Evolutionary conservation across 345 rosid genomes (phyloP), one percentile per base, ranked within the genome.

Genomic region (Salix exigua): DNA sequence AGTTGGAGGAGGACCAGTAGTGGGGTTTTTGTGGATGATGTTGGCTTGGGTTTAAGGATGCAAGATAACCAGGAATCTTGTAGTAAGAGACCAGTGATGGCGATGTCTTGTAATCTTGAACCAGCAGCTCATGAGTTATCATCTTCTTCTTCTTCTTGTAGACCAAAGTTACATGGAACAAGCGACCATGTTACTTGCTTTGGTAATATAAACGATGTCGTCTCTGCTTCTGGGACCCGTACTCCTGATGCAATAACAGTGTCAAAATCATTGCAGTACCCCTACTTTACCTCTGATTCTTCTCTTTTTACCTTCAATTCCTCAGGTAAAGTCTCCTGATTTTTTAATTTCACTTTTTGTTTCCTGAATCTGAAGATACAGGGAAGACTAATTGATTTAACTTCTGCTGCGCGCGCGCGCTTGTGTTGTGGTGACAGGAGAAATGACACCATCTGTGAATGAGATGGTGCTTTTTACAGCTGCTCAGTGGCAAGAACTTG

Each of bases 401-500:
- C 46, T n/a, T 64, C 42, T 19, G 73, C 35, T 83, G 30, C 62
- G 42, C 78, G 61, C 65, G 1, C 0, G 33, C 17, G 17, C 17
- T 12, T 46, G 50, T 46, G 50, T 46, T 46, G 50, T 50, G 55
- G 55, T 50, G 55, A 50, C 60, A 89, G 90, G 85, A 77, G 91
- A 82, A 75, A 87, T 86, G 86, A 78, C 82, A 79, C 87, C 82
- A 69, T 61, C 85, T 70, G 38, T 74, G 72, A 79, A 70, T 74
- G 38, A 26, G 78, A 62, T 72, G 48, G 67, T 53, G 63, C 98
- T 94, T 48, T 96, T 96, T 66, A 91, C 99, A 42, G 84, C 82
- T 76, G 89, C 91, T 33, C 99, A 96, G 84, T 77, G 87, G 81
- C 87, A 87, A 55, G 99, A 96, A 84, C 87, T 96, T 5, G 89